phyloP scores from a whole-genome alignment of 768 basidiomycete genomes.

The Austroboletus eburneus region DNA sequence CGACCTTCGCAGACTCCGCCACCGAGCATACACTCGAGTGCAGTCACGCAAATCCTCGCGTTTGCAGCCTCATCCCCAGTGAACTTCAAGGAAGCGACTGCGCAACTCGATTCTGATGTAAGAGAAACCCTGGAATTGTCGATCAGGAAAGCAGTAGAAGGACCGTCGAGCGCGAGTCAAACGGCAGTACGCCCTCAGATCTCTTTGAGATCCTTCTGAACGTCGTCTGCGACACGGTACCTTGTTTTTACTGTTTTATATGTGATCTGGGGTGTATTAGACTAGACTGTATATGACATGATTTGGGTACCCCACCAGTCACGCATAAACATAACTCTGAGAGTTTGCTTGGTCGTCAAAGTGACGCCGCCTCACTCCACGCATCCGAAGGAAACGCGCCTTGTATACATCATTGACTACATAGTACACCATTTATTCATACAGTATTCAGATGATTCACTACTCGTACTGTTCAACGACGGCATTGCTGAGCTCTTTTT shows the following conservation, averaged over 20 bases:
- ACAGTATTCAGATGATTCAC: too few species aligned
- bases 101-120: conserved; percentile 52
- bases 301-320: too few species aligned
- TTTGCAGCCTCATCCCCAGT: conserved; percentile 68
- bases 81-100: conserved; percentile 83
- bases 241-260: conserved; percentile 1
- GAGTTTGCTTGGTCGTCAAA: too few species aligned
- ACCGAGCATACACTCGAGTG: conserved; percentile 49
- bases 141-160: conserved; percentile 70
- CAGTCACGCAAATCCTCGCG: conserved; percentile 61
- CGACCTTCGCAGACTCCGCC: conserved; percentile 43
- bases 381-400: too few species aligned
- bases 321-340: too few species aligned
- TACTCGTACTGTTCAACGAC: too few species aligned
- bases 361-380: too few species aligned
- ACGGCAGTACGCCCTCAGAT: conserved; percentile 66
- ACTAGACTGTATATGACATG: too few species aligned
- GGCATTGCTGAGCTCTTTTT: neutral
- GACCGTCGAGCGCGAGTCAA: conserved; percentile 33
- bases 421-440: too few species aligned
- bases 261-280: too few species aligned
- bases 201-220: conserved; percentile 66
- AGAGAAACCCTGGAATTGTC: conserved; percentile 70
- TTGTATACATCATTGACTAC: too few species aligned
- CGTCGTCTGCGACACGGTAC: neutral